Percentiles rank a stretch among this genome's conserved stretches.
These are phyloP conservation scores for Cubamyces lactineus DNA, from an alignment of 768 basidiomycete genomes.

Conservation along the genomic window DNA sequence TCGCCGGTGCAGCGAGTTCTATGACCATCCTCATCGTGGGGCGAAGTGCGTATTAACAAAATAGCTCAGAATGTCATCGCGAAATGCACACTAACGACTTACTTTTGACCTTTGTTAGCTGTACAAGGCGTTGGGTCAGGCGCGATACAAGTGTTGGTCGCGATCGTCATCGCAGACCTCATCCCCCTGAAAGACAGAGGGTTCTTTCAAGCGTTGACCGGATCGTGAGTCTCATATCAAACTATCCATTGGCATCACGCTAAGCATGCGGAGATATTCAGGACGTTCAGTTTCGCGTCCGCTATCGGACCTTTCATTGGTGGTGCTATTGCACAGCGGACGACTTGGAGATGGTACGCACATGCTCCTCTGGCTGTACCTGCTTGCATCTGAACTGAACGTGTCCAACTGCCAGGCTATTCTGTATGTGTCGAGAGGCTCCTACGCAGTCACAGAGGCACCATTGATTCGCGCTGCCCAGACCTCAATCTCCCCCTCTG, in stretches of 20 bases:
- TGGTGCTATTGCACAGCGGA: constrained; percentile 27
- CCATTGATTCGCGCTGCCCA: neutral
- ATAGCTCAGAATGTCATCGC: too few relatives aligned
- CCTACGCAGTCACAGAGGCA: too few relatives aligned
- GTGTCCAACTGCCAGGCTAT: constrained; percentile 5
- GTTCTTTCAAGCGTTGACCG: constrained; percentile 33
- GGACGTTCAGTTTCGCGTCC: constrained; percentile 13
- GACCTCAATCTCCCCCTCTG: constrained; percentile 24
- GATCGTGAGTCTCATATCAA: constrained; percentile 7
- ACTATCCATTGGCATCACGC: neutral
- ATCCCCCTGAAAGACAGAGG: constrained; percentile 31
- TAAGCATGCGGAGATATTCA: neutral
- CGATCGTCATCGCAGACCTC: constrained; percentile 31
- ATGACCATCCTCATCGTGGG: constrained; percentile 47
- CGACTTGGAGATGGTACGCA: constrained; percentile 18
- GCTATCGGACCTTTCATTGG: constrained; percentile 35
- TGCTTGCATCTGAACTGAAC: too few relatives aligned
- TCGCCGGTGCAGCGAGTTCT: constrained; percentile 42
- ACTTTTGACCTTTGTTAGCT: neutral
- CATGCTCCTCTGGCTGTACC: neutral
- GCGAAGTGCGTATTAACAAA: constrained; percentile 20
- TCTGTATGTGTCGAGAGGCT: constrained; percentile 12
- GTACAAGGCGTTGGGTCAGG: constrained; percentile 31
- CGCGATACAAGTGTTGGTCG: constrained; percentile 24
- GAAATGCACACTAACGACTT: too few relatives aligned